Evolutionary conservation across 495 filamentous ascomycete genomes (phyloP), one percentile per base, ranked within the genome.

Genomic region (Hyaloscypha finlandica): DNA sequence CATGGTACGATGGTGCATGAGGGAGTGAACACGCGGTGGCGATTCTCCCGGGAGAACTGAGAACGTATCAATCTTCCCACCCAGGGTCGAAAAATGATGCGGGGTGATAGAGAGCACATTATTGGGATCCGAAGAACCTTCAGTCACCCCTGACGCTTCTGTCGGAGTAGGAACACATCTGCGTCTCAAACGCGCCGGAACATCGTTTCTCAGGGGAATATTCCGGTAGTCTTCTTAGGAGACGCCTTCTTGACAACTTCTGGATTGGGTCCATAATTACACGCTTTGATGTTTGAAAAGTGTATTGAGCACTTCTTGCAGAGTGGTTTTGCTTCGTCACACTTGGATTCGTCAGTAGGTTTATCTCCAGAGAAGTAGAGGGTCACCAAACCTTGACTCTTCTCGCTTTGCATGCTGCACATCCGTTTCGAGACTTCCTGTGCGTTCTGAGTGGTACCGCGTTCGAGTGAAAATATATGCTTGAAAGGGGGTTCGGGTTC

Each of bases 291-390:
- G 58, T 67, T 70, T 5, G 64, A 66, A 30, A 66, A 70, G 31
- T 70, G 68, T 16, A 70, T 31, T 33, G 29, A 14, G 33, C 68
- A 70, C 42, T 64, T 70, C 12, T 55, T 25, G 57, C 68, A 70
- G 1, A 70, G 59, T 30, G 68, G 68, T 48, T 59, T 63, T 37
- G 20, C 54, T 60, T 67, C 68, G 39, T 67, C 68, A 52, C 68
- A 70, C 68, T 70, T 37, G n/a, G 45, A 31, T 57, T 22, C 62
- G 35, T 56, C n/a, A 33, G 8, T 19, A 51, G 2, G 19, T 0
- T 51, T 29, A 39, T 20, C 20, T 20, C 20, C 14, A 54, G 37
- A 35, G 33, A n/a, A 53, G 42, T 51, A 14, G 14, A 19, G 65
- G 32, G 35, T 35, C 9, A 62, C 8, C 22, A 20, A 31, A 70